Conservation (phyloP, 176 grass and related monocot genomes). For the Musa schizocarpa region DNA sequence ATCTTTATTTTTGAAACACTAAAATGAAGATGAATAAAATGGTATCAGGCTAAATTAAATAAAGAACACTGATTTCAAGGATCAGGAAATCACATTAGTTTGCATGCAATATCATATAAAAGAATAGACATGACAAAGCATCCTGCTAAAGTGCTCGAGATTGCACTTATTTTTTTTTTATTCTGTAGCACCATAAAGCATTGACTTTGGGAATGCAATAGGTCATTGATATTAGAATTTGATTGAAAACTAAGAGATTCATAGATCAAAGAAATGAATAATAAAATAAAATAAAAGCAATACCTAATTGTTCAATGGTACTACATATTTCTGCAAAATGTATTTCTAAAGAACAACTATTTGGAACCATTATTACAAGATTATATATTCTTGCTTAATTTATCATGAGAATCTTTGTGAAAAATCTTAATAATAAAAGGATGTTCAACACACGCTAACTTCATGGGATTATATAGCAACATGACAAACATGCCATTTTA, state of each 20-base stretch:
- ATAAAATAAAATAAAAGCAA: background rate
- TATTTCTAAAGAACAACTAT: too few relatives aligned
- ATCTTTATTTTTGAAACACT: slow-evolving; percentile 95
- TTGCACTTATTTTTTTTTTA: background rate
- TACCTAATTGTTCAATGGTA: background rate
- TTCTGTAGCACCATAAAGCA: background rate
- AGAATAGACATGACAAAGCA: background rate
- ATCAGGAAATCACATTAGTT: background rate
- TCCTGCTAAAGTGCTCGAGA: background rate
- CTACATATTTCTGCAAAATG: too few relatives aligned
- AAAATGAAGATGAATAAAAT: slow-evolving; percentile 6
- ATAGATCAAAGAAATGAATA: background rate
- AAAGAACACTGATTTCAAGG: slow-evolving; percentile 18
- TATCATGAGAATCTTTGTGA: too few relatives aligned
- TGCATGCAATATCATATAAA: background rate
- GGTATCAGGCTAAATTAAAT: slow-evolving; percentile 1
- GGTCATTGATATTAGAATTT: background rate
- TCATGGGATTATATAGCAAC: too few relatives aligned
- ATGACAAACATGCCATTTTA: too few relatives aligned
- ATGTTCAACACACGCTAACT: too few relatives aligned
- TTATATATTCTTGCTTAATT: too few relatives aligned
- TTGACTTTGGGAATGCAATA: background rate
- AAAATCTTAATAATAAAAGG: too few relatives aligned
- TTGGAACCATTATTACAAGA: too few relatives aligned
- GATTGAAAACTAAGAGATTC: background rate